Percentiles rank a stretch among this genome's conserved stretches.
Evolutionary conservation across 2,329 filamentous ascomycete genomes (phyloP).

Genomic region (Ceratocystis diversiconidia): DNA sequence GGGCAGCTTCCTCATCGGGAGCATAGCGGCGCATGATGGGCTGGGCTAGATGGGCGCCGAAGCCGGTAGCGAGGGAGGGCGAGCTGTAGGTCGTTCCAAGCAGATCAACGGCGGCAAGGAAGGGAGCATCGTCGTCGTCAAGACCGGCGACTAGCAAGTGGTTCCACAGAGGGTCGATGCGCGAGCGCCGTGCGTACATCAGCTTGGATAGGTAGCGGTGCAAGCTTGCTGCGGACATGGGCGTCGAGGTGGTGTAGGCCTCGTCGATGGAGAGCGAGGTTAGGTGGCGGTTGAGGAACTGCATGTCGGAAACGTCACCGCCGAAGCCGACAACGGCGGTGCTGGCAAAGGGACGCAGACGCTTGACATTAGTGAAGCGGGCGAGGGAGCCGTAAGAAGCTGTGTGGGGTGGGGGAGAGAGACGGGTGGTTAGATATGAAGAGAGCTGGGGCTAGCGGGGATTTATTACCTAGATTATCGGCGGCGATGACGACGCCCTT

Average conservation of each 20-base stretch:
- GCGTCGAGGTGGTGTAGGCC: slow-evolving; percentile 49
- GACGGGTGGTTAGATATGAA: background rate
- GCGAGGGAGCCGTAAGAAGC: slow-evolving; percentile 95
- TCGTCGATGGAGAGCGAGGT: slow-evolving; percentile 76
- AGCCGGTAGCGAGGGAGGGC: slow-evolving; percentile 83
- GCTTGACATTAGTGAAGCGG: slow-evolving; percentile 92
- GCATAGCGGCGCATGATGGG: slow-evolving; percentile 75
- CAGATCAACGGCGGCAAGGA: slow-evolving; percentile 82
- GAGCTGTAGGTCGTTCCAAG: slow-evolving; percentile 83
- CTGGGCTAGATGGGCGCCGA: slow-evolving; percentile 82
- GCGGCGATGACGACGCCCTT: slow-evolving; percentile 92
- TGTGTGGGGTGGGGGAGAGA: slow-evolving; percentile 26
- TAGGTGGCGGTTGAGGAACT: slow-evolving; percentile 88
- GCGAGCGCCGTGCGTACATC: slow-evolving; percentile 83
- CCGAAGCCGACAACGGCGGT: slow-evolving; percentile 82
- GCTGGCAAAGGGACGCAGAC: slow-evolving; percentile 76
- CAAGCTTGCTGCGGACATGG: slow-evolving; percentile 79
- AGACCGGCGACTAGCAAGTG: slow-evolving; percentile 81
- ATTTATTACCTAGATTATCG: slow-evolving; percentile 71
- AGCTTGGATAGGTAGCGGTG: slow-evolving; percentile 95
- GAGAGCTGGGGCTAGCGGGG: slow-evolving; percentile 5
- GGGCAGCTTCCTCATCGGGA: slow-evolving; percentile 67
- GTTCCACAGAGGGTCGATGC: slow-evolving; percentile 98
- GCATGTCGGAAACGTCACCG: slow-evolving; percentile 97
- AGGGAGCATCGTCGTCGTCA: slow-evolving; percentile 65